Percentiles rank a stretch among this genome's conserved stretches.
phyloP scores from a whole-genome alignment of 2,329 filamentous ascomycete genomes.

The Pseudogymnoascus sp. region DNA sequence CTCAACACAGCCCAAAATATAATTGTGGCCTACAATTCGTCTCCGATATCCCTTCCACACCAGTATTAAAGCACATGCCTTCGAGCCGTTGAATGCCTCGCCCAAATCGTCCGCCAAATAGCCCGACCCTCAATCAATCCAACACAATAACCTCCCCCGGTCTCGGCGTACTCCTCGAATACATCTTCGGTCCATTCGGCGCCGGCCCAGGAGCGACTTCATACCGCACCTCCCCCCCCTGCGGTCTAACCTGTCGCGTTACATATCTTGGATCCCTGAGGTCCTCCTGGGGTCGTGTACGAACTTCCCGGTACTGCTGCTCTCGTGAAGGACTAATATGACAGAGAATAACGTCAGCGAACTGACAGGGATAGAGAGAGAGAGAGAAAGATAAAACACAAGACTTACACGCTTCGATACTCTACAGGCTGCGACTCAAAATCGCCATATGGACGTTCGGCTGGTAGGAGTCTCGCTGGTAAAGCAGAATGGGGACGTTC shows the following conservation, averaged over 20 bases:
- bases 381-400: neutral
- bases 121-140: neutral
- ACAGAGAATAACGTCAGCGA: neutral
- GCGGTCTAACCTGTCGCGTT: neutral
- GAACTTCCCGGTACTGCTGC: neutral
- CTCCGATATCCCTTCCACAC: neutral
- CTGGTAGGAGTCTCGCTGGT: neutral
- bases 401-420: slow-evolving; percentile 1
- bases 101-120: neutral
- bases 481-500: neutral
- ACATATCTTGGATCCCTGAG: neutral
- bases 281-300: neutral
- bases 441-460: neutral
- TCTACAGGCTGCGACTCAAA: neutral
- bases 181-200: neutral
- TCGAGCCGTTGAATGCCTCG: neutral
- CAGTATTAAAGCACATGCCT: neutral
- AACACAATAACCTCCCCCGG: slow-evolving; percentile 8
- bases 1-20: neutral
- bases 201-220: neutral
- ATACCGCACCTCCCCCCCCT: neutral
- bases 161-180: neutral
- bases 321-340: slow-evolving; percentile 3
- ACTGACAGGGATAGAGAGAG: neutral
- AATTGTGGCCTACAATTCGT: neutral